phyloP scores from a whole-genome alignment of 2,329 filamentous ascomycete genomes.

The Fusarium newnesense region DNA sequence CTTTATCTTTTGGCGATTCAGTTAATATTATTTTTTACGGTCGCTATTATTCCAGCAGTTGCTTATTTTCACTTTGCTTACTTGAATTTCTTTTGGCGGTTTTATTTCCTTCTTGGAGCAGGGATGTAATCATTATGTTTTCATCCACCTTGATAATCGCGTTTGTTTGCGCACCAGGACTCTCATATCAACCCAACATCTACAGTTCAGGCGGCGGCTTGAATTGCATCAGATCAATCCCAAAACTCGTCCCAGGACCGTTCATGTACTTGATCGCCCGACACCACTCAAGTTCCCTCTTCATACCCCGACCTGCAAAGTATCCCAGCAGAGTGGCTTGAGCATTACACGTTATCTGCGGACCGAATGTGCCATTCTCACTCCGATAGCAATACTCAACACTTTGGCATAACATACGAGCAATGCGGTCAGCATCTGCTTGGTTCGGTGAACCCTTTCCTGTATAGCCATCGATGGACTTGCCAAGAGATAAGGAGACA shows the following conservation, averaged over 20 bases:
- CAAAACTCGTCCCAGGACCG: background rate
- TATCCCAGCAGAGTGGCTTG: background rate
- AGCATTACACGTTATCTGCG: slow-evolving; percentile 8
- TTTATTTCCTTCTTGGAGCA: accelerated
- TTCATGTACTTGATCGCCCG: background rate
- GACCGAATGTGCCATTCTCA: slow-evolving; percentile 16
- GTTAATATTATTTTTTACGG: too few species aligned
- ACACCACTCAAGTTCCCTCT: slow-evolving; percentile 2
- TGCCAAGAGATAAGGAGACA: accelerated
- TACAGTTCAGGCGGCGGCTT: background rate
- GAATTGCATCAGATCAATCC: slow-evolving; percentile 13
- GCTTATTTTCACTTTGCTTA: background rate
- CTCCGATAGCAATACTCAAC: slow-evolving; percentile 10
- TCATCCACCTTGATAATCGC: too few species aligned
- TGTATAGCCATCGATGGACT: accelerated
- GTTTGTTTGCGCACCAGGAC: background rate
- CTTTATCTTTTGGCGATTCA: too few species aligned
- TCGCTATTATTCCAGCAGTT: too few species aligned
- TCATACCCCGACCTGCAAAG: background rate
- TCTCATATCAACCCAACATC: accelerated
- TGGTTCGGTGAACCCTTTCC: too few species aligned
- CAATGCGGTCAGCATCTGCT: background rate
- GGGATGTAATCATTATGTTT: background rate
- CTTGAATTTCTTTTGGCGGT: background rate
- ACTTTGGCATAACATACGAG: slow-evolving; percentile 2